A percentile compares a stretch with the other conserved stretches of the same genome.
Conservation (phyloP, 148 eudicot genomes). For the Beta vulgaris region DNA sequence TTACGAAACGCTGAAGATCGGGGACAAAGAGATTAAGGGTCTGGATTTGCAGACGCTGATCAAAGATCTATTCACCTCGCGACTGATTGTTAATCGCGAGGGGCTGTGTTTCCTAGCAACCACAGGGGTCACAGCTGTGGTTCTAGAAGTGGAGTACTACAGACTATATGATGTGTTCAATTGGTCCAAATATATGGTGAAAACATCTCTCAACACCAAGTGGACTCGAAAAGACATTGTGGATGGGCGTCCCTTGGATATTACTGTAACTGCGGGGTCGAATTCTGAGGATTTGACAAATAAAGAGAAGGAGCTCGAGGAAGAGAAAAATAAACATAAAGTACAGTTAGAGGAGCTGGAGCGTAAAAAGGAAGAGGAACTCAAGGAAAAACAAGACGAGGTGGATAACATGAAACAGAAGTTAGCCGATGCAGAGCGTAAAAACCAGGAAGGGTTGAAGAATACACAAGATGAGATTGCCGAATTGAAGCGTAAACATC, state of each 20-base stretch:
- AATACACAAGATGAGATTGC: neutral
- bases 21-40: neutral
- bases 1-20: neutral
- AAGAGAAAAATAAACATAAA: neutral
- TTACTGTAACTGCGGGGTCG: neutral
- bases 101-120: conserved; percentile 17
- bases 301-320: conserved; percentile 7
- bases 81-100: conserved; percentile 13
- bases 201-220: neutral
- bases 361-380: neutral
- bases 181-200: conserved; percentile 7
- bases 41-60: neutral
- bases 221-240: conserved; percentile 10
- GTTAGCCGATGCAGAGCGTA: neutral
- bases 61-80: neutral
- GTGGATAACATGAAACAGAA: neutral
- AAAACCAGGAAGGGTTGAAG: neutral
- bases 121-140: neutral
- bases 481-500: neutral
- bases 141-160: neutral
- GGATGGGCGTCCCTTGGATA: neutral
- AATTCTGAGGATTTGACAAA: no score
- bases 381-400: neutral
- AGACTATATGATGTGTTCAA: neutral
- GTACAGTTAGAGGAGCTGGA: neutral